phyloP scores from a whole-genome alignment of 2,329 filamentous ascomycete species.

The Neoascochyta sp. region DNA sequence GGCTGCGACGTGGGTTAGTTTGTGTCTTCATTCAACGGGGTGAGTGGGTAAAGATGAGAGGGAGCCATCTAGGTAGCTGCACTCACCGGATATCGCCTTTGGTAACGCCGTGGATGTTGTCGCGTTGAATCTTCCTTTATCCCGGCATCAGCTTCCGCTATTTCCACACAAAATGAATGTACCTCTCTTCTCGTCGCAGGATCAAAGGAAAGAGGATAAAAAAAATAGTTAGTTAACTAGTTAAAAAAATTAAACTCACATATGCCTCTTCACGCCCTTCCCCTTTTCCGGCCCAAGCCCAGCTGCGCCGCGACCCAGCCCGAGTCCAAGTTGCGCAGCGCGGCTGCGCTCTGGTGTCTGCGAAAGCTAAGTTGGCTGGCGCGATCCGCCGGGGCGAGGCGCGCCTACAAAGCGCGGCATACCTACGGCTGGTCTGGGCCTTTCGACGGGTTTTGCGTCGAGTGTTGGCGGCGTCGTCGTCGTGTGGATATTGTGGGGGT shows the following conservation, averaged over 20 bases:
- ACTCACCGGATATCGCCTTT: constrained; percentile 36
- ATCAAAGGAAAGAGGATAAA: too few relatives aligned
- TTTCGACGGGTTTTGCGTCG: too few relatives aligned
- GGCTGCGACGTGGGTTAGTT: constrained; percentile 39
- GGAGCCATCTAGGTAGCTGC: background rate
- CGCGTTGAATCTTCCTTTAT: constrained; percentile 29
- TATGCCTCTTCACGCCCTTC: constrained; percentile 20
- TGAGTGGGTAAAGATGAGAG: background rate
- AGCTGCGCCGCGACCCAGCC: constrained; percentile 14
- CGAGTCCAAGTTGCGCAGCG: constrained; percentile 13
- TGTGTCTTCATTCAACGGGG: background rate
- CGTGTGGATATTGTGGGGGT: constrained; percentile 4
- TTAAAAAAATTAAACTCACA: constrained; percentile 14
- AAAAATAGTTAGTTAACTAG: too few relatives aligned
- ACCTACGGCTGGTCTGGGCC: too few relatives aligned
- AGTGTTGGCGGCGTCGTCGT: background rate
- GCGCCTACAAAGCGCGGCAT: constrained; percentile 8
- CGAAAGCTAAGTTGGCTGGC: too few relatives aligned
- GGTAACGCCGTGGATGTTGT: constrained; percentile 33
- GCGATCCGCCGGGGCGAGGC: constrained; percentile 5
- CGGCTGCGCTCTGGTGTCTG: constrained; percentile 4
- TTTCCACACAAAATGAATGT: too few relatives aligned
- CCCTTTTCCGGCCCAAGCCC: constrained; percentile 19
- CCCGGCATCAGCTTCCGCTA: constrained; percentile 9
- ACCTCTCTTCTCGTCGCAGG: too few relatives aligned